Conservation (phyloP, 257 asterid genomes). For the Penstemon eatonii region DNA sequence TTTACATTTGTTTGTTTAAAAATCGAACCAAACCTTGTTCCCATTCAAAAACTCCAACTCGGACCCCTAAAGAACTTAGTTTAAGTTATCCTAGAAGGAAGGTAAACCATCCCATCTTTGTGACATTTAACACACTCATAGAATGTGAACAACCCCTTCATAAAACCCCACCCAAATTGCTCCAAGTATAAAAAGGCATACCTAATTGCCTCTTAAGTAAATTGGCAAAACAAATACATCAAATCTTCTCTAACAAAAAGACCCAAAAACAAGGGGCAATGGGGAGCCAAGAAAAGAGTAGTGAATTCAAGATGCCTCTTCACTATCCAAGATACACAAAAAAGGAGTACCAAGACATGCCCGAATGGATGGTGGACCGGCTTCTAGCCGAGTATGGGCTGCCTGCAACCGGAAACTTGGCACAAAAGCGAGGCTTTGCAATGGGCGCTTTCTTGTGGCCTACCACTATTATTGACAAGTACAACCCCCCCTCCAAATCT, state of each 20-base stretch:
- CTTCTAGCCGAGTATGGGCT: constrained; percentile 56
- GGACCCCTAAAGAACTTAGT: too few relatives aligned
- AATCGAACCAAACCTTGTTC: too few relatives aligned
- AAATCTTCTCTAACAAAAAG: not conserved
- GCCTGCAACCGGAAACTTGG: constrained; percentile 40
- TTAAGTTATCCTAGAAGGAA: constrained; percentile 16
- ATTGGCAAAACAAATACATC: not conserved
- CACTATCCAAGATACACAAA: constrained; percentile 50
- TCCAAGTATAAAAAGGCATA: not conserved
- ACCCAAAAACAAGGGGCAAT: not conserved
- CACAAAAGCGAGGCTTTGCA: constrained; percentile 45
- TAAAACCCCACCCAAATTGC: not conserved
- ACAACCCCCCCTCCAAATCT: constrained; percentile 9
- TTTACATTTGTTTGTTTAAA: too few relatives aligned
- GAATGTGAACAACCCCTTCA: not conserved
- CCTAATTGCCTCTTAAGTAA: not conserved
- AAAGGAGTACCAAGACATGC: constrained; percentile 54
- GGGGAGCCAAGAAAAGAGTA: constrained; percentile 27
- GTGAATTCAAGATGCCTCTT: constrained; percentile 50
- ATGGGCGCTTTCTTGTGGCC: constrained; percentile 63
- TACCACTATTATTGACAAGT: too few relatives aligned
- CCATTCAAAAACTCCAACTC: too few relatives aligned
- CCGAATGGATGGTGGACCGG: constrained; percentile 46
- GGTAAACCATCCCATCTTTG: constrained; percentile 42
- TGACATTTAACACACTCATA: constrained; percentile 31